A percentile compares a stretch with the other conserved stretches of the same genome.
Evolutionary conservation across 345 rosid species (phyloP).

Genomic region (Nasturtium officinale): DNA sequence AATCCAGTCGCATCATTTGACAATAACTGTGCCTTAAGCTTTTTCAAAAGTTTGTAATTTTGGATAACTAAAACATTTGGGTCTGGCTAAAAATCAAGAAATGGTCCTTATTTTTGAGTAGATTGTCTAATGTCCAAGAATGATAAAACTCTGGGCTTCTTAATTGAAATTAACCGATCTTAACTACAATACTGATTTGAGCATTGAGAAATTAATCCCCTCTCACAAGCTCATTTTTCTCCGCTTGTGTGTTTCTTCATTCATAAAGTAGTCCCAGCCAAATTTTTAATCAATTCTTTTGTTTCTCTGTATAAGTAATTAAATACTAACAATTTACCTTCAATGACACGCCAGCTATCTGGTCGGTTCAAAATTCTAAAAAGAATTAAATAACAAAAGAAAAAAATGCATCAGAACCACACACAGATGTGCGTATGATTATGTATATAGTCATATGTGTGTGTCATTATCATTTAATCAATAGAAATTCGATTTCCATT

Average conservation of each 20-base stretch:
- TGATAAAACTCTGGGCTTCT: background rate
- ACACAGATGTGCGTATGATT: constrained; percentile 21
- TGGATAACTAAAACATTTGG: background rate
- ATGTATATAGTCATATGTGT: background rate
- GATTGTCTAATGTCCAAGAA: background rate
- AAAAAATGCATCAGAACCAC: constrained; percentile 23
- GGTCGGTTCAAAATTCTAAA: constrained; percentile 31
- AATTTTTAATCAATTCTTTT: constrained; percentile 9
- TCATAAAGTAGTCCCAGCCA: constrained; percentile 35
- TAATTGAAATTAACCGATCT: background rate
- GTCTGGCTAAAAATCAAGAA: background rate
- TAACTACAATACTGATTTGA: background rate
- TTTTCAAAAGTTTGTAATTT: background rate
- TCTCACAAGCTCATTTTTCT: background rate
- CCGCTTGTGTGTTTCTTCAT: constrained; percentile 19
- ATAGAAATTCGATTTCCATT: constrained; percentile 25
- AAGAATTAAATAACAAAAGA: constrained; percentile 24
- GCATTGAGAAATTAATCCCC: background rate
- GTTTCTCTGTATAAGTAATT: background rate
- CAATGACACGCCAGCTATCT: constrained; percentile 38
- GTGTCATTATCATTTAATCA: constrained; percentile 31
- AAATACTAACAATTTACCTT: constrained; percentile 36
- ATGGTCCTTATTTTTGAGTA: background rate
- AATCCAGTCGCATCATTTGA: background rate
- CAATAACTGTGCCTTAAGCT: background rate